Evolutionary conservation across 208 protist species (phyloP), one percentile per base, ranked within the genome.

Genomic region (Wallacemonas sp.): DNA sequence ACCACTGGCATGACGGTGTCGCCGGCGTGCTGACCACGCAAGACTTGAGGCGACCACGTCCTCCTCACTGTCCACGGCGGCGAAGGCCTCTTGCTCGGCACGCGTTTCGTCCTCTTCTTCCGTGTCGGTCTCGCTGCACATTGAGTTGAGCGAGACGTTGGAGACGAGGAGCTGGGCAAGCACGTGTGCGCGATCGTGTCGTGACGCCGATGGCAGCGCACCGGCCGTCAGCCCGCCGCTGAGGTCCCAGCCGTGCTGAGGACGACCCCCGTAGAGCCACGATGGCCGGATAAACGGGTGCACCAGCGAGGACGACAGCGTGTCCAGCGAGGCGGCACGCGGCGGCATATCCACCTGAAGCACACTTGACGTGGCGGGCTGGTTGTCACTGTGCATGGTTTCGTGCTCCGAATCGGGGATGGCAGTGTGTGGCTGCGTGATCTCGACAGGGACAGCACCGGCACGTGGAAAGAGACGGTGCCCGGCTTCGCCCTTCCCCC

Each of bases 141-240:
- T 58, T 4, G 52, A 58, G 52, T 39, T 24, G 29, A 58, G n/a
- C 3, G 52, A 58, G 16, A 39, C 32, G 0, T 58, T 58, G 30
- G 52, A 58, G 17, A 17, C 19, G 30, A 58, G 30, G 8, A 58
- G 52, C 30, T 58, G 52, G 12, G 52, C 52, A 6, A 58, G 52
- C 30, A 58, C 52, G n/a, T 58, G 52, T n/a, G 52, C 52, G 19
- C 52, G 52, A 17, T 58, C 52, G 19, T 58, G 52, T 21, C 52
- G 52, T 14, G 52, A 29, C 6, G 52, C 52, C 2, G 52, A 33
- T 3, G 29, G 52, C 19, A 1, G 17, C n/a, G n/a, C n/a, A n/a
- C n/a, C n/a, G 52, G 32, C 52, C 17, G 26, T 39, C 14, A 21
- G 5, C 2, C 52, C 32, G 6, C 17, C 52, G 11, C 12, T 19